Evolutionary conservation across 768 basidiomycete species (phyloP), one percentile per base, ranked within the genome.

Genomic region (Tylopilus plumbeoviolaceoides): DNA sequence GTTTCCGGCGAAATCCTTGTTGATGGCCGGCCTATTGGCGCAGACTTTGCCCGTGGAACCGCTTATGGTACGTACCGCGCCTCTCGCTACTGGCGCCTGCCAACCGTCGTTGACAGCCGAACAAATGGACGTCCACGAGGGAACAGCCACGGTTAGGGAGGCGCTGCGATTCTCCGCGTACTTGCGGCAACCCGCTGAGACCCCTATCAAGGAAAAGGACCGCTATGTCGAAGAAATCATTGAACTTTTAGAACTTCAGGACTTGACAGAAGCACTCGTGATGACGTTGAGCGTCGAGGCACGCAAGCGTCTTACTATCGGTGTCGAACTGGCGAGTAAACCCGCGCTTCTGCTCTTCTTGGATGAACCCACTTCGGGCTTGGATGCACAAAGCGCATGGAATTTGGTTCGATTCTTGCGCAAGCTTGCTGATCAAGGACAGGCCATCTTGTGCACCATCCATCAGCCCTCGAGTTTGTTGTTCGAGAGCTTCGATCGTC

Each of bases 381-480:
- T 84, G 50, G 83, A 84, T 59, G 75, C 75, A 36, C 80, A 81
- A 63, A 85, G 83, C 49, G 89, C 91, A 4, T 91, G 87, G 87
- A 85, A 87, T 61, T 71, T 92, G 28, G 80, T 91, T 25, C 84
- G 87, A 38, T 89, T 94, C 80, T 67, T 93, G 43, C 75, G 85
- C 11, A 91, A 91, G 64, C 81, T 94, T 39, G 89, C 90, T 10
- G 82, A 88, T 58, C 83, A 85, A 59, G 92, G 92, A 11, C 91
- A 93, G 62, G 88, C 90, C 40, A 94, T 94, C 60, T 78, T 95
- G 14, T 93, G 91, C 70, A 95, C 89, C 4, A 91, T 94, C 59
- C 91, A 92, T 57, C 91, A 93, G 58, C 91, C 91, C 3, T 91
- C 89, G 4, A 83, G 89, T 4, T 76, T 91, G 18, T 73, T 95